Conservation (phyloP, 2,329 filamentous ascomycete genomes). For the Arachnomyces sp. region DNA sequence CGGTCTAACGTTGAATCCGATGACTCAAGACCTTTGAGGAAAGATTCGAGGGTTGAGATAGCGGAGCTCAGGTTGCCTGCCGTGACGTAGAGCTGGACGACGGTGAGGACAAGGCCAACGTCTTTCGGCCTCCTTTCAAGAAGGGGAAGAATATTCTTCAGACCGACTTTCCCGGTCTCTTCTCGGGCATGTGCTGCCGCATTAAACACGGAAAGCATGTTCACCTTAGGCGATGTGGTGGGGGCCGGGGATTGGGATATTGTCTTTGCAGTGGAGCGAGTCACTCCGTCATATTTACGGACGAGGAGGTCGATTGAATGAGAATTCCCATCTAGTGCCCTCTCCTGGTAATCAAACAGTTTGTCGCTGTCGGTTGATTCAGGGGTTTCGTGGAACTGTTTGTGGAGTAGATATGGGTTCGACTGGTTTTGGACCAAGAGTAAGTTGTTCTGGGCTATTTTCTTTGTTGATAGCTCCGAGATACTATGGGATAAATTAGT, state of each 20-base stretch:
- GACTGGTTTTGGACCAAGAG: constrained; percentile 39
- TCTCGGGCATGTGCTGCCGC: constrained; percentile 62
- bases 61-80: constrained; percentile 66
- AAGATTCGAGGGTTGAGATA: constrained; percentile 65
- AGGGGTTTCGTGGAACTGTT: constrained; percentile 47
- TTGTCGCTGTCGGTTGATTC: constrained; percentile 42
- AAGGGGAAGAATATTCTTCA: constrained; percentile 62
- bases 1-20: constrained; percentile 49
- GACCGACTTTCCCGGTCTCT: constrained; percentile 55
- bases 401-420: constrained; percentile 54
- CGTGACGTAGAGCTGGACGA: constrained; percentile 72
- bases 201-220: constrained; percentile 56
- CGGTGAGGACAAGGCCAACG: constrained; percentile 69
- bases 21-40: constrained; percentile 64
- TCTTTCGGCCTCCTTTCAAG: constrained; percentile 70
- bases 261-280: constrained; percentile 45
- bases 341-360: constrained; percentile 53
- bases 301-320: constrained; percentile 52
- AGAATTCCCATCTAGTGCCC: constrained; percentile 46
- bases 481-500: constrained; percentile 35
- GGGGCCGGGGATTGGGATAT: constrained; percentile 43
- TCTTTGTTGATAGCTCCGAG: constrained; percentile 50
- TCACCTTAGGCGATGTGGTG: constrained; percentile 44
- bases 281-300: constrained; percentile 55
- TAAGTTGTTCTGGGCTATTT: constrained; percentile 54